Evolutionary conservation across 2,329 filamentous ascomycete genomes (phyloP), one percentile per base, ranked within the genome.

Genomic region (Thielaviopsis ethacetica): DNA sequence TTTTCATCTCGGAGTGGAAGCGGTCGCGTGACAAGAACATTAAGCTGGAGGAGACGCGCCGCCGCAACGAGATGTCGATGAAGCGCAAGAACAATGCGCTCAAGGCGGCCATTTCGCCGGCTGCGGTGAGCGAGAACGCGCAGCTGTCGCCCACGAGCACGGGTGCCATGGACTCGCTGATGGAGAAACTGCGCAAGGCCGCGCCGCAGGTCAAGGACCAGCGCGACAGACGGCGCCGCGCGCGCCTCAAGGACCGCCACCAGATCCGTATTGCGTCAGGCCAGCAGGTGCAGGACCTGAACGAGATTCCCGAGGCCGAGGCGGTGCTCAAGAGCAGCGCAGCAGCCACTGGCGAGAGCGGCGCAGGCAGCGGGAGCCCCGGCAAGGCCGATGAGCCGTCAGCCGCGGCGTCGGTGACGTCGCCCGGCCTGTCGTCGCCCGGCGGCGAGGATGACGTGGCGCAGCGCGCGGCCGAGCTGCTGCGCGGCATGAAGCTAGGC

Each of bases 1-100:
- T 83, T 58, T 98, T 98, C 74, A 81, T 98, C 65, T 75, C 78
- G 34, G 93, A 97, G 70, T 98, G 93, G 88, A 95, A 91, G 86
- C 91, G 86, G 80, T 95, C 90, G 34, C 83, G 84, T 65, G 88
- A 94, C 65, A 97, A 97, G 84, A 98, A 97, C 72, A 72, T 91
- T 21, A 70, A 78, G 30, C 71, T 89, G 62, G 93, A 98, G 72
- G 91, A 95, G 67, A 84, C 80, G 58, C 83, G 84, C 65, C 87
- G 82, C 64, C 85, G 88, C 64, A 95, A 94, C 69, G 91, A 97
- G 71, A 86, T 84, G 44, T 93, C 86, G 51, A 88, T 97, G 83
- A 91, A 91, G 71, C 86, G 91, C 66, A 96, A 95, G 74, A 81
- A 87, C 63, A 79, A 82, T n/a, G 78, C 85, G 65, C 75, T 84